Conservation (phyloP, 2,329 filamentous ascomycete species). For the Sarocladium oryzae region DNA sequence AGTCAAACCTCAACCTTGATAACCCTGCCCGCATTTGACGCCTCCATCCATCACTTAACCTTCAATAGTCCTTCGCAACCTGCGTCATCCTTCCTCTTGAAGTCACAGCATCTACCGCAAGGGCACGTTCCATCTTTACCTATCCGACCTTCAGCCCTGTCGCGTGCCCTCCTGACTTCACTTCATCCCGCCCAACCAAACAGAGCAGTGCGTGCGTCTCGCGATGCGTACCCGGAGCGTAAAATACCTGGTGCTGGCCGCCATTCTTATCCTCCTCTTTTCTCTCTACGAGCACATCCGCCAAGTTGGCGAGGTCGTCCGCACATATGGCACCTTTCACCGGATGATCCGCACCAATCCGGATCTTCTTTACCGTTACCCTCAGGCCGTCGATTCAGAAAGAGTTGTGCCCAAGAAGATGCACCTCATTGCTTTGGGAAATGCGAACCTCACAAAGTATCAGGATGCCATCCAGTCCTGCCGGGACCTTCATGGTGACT, state of each 20-base stretch:
- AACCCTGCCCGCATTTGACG: no score
- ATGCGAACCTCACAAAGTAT: slow-evolving; percentile 33
- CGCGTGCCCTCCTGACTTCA: no score
- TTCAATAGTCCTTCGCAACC: not conserved
- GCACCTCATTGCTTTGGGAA: slow-evolving; percentile 29
- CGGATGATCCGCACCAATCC: slow-evolving; percentile 4
- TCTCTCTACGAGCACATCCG: slow-evolving; percentile 10
- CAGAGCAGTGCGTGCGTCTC: not conserved
- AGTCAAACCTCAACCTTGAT: no score
- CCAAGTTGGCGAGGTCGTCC: slow-evolving; percentile 9
- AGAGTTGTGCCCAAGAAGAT: slow-evolving; percentile 13
- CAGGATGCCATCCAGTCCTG: slow-evolving; percentile 16
- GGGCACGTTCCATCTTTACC: no score
- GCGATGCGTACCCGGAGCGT: not conserved
- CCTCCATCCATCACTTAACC: not conserved
- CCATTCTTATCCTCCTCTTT: slow-evolving; percentile 3
- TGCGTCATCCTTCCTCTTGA: no score
- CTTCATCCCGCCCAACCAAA: no score
- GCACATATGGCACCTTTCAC: slow-evolving; percentile 11
- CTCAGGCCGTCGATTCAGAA: not conserved
- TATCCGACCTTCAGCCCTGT: no score
- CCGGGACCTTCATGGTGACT: slow-evolving; percentile 15
- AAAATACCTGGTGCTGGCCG: not conserved
- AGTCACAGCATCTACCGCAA: no score
- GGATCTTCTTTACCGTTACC: slow-evolving; percentile 10